A percentile compares a stretch with the other conserved stretches of the same genome.
These are phyloP conservation scores for Iris macrosiphon DNA, from an alignment of 106 monocot species.

Conservation along the genomic window DNA sequence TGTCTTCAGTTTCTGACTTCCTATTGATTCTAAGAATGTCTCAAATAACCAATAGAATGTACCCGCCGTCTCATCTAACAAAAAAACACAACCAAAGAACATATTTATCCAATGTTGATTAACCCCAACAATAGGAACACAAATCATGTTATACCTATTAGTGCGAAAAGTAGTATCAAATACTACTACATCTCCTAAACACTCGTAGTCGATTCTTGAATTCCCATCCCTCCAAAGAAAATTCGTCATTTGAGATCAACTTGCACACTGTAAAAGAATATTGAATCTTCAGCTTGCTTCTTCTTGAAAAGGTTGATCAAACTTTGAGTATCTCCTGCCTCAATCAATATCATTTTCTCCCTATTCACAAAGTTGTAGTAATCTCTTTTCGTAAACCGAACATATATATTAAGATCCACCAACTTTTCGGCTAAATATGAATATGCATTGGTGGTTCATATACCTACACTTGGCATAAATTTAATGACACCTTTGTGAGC, in stretches of 20 bases:
- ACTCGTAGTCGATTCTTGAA: constrained; percentile 11
- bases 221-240: constrained; percentile 13
- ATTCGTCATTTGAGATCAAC: constrained; percentile 3
- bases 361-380: constrained; percentile 9
- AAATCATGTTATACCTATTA: constrained; percentile 21
- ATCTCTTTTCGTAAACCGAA: constrained; percentile 11
- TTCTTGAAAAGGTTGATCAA: constrained; percentile 19
- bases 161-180: constrained; percentile 16
- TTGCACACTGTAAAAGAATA: constrained; percentile 37
- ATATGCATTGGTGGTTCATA: constrained; percentile 3
- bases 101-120: constrained; percentile 37
- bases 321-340: constrained; percentile 17
- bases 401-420: constrained; percentile 7
- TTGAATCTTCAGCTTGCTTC: constrained; percentile 20
- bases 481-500: constrained; percentile 15
- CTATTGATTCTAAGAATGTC: constrained; percentile 35
- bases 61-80: constrained; percentile 18
- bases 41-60: constrained; percentile 32
- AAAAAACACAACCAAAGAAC: constrained; percentile 32
- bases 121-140: constrained; percentile 28
- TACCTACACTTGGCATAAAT: constrained; percentile 10
- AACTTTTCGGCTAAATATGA: constrained; percentile 13
- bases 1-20: constrained; percentile 19
- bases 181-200: constrained; percentile 8
- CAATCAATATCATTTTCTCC: constrained; percentile 11